These are phyloP conservation scores for Drechslerella stenobrocha DNA, from an alignment of 2,329 filamentous ascomycete species.

Conservation along the genomic window DNA sequence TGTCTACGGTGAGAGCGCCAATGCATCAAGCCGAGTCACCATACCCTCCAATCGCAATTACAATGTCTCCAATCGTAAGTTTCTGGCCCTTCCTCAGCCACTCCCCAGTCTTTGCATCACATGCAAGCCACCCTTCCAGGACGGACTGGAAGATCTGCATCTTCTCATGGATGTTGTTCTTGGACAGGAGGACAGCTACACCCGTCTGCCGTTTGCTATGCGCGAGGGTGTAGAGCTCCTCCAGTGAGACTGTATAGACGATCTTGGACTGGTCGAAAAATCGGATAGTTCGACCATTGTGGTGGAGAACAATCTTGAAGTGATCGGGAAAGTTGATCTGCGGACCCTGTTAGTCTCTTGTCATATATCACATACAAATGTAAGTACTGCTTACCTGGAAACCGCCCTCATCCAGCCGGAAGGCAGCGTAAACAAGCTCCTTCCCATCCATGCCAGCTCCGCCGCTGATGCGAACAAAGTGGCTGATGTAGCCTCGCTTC, in stretches of 20 bases:
- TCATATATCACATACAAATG: not conserved
- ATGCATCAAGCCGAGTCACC: constrained; percentile 18
- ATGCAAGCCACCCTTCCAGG: constrained; percentile 50
- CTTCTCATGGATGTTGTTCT: constrained; percentile 51
- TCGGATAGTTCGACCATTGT: constrained; percentile 71
- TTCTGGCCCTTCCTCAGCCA: constrained; percentile 49
- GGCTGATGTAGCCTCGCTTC: constrained; percentile 49
- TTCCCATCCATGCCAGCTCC: constrained; percentile 39
- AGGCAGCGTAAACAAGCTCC: constrained; percentile 50
- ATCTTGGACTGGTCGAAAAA: constrained; percentile 67
- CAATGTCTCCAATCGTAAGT: constrained; percentile 42
- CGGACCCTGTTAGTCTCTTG: constrained; percentile 45
- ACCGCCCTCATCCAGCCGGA: constrained; percentile 71
- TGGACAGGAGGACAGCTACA: constrained; percentile 56
- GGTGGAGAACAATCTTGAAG: constrained; percentile 78
- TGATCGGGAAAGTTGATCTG: constrained; percentile 87
- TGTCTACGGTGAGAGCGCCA: not conserved
- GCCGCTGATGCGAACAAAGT: constrained; percentile 49
- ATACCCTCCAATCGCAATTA: constrained; percentile 42
- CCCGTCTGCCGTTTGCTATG: constrained; percentile 63
- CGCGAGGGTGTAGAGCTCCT: constrained; percentile 70
- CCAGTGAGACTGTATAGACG: constrained; percentile 71
- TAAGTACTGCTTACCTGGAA: constrained; percentile 64
- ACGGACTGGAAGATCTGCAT: constrained; percentile 51
- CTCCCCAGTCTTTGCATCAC: constrained; percentile 49